These are phyloP conservation scores for Lentinula edodes DNA, from an alignment of 768 basidiomycete species.

Conservation along the genomic window DNA sequence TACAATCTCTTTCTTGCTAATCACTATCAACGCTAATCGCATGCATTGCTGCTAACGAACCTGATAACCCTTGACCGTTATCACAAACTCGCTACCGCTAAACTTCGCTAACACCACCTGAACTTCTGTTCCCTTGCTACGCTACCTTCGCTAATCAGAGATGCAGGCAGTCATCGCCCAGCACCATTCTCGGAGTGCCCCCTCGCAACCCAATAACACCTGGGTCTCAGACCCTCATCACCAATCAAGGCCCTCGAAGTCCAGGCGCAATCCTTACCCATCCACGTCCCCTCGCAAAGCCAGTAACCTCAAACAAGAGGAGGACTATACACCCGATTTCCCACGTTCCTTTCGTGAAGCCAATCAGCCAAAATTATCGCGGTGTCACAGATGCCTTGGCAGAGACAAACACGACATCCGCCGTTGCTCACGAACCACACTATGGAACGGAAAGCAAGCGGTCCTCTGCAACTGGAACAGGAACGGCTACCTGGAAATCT, in stretches of 20 bases:
- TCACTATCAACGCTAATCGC: too few relatives aligned
- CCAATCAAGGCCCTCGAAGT: neutral
- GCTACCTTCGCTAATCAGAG: too few relatives aligned
- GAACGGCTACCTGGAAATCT: conserved; percentile 11
- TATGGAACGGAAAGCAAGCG: conserved; percentile 18
- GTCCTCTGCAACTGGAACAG: conserved; percentile 14
- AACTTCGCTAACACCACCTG: too few relatives aligned
- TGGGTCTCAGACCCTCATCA: too few relatives aligned
- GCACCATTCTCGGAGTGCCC: too few relatives aligned
- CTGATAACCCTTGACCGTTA: too few relatives aligned
- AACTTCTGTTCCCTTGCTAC: too few relatives aligned
- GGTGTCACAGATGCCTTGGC: conserved; percentile 24
- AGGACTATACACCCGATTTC: neutral
- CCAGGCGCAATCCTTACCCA: neutral
- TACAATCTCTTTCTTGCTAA: too few relatives aligned
- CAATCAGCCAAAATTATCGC: neutral
- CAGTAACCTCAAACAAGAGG: neutral
- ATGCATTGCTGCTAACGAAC: too few relatives aligned
- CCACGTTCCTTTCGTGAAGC: neutral
- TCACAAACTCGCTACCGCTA: too few relatives aligned
- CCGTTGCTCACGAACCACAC: conserved; percentile 10
- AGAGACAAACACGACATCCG: conserved; percentile 18
- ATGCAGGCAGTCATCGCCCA: too few relatives aligned
- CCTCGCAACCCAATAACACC: too few relatives aligned
- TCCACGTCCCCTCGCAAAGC: neutral